These are phyloP conservation scores for Phoma herbarum DNA, from an alignment of 2,329 filamentous ascomycete species.

Conservation along the genomic window DNA sequence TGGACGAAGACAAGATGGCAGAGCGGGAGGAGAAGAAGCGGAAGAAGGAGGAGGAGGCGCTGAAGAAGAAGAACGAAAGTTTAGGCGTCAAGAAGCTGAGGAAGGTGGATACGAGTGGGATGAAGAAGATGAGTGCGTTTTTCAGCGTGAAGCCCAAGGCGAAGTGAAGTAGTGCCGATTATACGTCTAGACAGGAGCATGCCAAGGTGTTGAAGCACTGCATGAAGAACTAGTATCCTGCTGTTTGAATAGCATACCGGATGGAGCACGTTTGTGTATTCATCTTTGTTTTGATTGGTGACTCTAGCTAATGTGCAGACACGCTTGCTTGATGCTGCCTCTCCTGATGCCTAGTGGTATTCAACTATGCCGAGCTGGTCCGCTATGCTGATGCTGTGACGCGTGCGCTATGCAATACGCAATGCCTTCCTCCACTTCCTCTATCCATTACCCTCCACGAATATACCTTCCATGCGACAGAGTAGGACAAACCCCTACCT, in stretches of 20 bases:
- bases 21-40: slow-evolving; percentile 79
- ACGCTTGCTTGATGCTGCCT: not conserved
- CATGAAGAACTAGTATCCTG: too few relatives aligned
- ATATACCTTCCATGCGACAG: slow-evolving; percentile 4
- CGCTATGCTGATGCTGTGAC: slow-evolving; percentile 1
- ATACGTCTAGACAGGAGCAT: too few relatives aligned
- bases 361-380: not conserved
- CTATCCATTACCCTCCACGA: not conserved
- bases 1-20: slow-evolving; percentile 72
- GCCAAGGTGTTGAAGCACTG: too few relatives aligned
- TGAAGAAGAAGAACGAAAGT: slow-evolving; percentile 81
- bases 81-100: slow-evolving; percentile 80
- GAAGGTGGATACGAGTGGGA: slow-evolving; percentile 89
- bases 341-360: not conserved
- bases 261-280: not conserved
- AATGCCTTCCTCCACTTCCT: not conserved
- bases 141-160: slow-evolving; percentile 72
- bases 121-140: slow-evolving; percentile 97
- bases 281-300: slow-evolving; percentile 4
- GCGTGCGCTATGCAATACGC: slow-evolving; percentile 6
- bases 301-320: slow-evolving; percentile 7
- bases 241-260: too few relatives aligned
- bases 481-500: slow-evolving; percentile 12
- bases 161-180: too few relatives aligned
- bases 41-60: slow-evolving; percentile 88